Base-by-base conservation (phyloP, 148 eudicot species). In the Silene latifolia region DNA sequence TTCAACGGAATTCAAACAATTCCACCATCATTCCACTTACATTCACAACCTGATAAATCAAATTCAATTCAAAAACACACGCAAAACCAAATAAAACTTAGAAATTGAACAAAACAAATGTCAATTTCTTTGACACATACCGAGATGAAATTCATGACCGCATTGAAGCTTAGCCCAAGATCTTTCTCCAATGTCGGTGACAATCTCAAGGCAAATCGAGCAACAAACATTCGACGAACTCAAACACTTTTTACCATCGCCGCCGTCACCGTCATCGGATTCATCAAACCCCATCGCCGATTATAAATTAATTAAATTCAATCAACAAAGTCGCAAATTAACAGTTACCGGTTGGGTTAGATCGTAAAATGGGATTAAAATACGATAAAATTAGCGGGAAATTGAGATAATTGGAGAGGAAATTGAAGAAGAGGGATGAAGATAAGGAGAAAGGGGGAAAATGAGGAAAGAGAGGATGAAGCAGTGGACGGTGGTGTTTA, bases 91-190 rank as follows among this genome's bases (percentile, higher is more conserved):
- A 47, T 39, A 39, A 39, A 39, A 39, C 44, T 39, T 7, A 0
- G 8, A 39, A 39, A 39, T 39, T 7, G 3, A 39, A 19, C 53
- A 60, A 60, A 63, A 18, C 29, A 72, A 51, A 76, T 75, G 71
- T 72, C 18, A 29, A 71, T 19, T 4, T 12, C 12, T 12, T 46
- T 1, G 15, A 48, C 24, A 64, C 90, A 69, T 69, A 94, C 98
- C 98, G 4, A 94, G 92, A 75, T 94, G 98, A 81, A 94, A 94
- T 82, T 90, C 82, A 56, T 94, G 98, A 19, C 96, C 96, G 42
- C 98, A 94, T 82, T 82, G 89, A 39, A 94, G 97, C 92, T 92
- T 95, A 12, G 97, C 93, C 88, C 91, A 88, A 46, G 98, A 90
- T 84, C 98, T 88, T 58, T 82, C 92, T 72, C 91, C 93, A 74